Conservation (phyloP, 2,329 filamentous ascomycete genomes). For the Lomentospora prolificans region DNA sequence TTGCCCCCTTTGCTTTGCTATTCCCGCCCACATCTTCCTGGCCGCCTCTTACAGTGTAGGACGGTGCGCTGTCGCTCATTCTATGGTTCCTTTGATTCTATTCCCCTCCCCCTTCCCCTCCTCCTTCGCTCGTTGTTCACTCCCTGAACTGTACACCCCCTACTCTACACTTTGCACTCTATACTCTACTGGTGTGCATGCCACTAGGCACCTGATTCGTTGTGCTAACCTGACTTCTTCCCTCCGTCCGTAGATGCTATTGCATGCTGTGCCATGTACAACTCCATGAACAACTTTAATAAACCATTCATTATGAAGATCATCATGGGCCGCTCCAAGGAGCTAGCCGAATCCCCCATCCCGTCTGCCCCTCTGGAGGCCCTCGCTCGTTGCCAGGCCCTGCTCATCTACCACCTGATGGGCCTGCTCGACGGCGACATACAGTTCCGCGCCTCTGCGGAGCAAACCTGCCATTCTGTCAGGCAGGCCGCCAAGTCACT, state of each 20-base stretch:
- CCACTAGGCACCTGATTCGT: background rate
- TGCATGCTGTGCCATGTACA: slow-evolving; percentile 42
- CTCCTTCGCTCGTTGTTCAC: background rate
- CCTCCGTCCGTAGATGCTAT: slow-evolving; percentile 32
- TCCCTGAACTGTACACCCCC: background rate
- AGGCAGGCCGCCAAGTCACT: background rate
- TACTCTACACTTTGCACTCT: too few species aligned
- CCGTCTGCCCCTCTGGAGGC: slow-evolving; percentile 20
- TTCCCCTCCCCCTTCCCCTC: background rate
- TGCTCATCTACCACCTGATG: slow-evolving; percentile 36
- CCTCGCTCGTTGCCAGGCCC: slow-evolving; percentile 29
- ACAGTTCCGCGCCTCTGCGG: slow-evolving; percentile 21
- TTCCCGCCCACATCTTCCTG: background rate
- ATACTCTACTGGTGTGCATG: too few species aligned
- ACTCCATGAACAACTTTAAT: slow-evolving; percentile 38
- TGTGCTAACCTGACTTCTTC: background rate
- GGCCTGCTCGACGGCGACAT: slow-evolving; percentile 34
- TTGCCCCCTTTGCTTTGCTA: background rate
- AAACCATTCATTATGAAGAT: slow-evolving; percentile 35
- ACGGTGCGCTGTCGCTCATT: too few species aligned
- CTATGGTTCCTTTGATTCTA: too few species aligned
- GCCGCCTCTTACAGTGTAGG: background rate
- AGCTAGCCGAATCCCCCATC: slow-evolving; percentile 27
- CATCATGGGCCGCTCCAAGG: slow-evolving; percentile 33
- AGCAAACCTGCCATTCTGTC: slow-evolving; percentile 15